A percentile compares a stretch with the other conserved stretches of the same genome.
phyloP scores from a whole-genome alignment of 106 monocot genomes.

The Dactylorhiza incarnata region DNA sequence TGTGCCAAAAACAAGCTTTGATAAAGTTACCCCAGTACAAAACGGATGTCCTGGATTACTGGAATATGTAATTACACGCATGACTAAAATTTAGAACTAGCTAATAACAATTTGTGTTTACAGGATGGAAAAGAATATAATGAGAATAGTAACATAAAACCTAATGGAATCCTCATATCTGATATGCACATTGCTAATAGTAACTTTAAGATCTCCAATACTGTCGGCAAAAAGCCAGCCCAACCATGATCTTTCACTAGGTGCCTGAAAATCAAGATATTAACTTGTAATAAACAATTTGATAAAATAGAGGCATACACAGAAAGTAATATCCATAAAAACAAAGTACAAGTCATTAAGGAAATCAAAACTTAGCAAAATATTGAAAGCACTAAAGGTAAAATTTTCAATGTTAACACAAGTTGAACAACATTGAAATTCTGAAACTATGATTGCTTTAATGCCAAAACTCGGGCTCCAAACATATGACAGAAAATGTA shows the following conservation, averaged over 20 bases:
- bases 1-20: conserved; percentile 93
- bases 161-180: conserved; percentile 56
- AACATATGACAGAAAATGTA: too few relatives aligned
- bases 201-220: conserved; percentile 75
- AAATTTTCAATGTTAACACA: background rate
- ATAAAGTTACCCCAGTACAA: conserved; percentile 39
- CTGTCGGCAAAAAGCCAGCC: conserved; percentile 71
- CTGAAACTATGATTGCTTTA: too few relatives aligned
- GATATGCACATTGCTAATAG: too few relatives aligned
- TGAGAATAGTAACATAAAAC: conserved; percentile 19
- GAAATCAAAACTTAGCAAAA: background rate
- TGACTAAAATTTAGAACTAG: background rate
- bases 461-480: too few relatives aligned
- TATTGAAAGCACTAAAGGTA: background rate
- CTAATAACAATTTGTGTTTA: background rate
- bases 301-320: too few relatives aligned
- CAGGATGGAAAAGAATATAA: background rate
- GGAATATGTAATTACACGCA: conserved; percentile 1
- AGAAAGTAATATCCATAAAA: background rate
- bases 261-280: conserved; percentile 31
- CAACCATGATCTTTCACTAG: conserved; percentile 79
- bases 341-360: background rate
- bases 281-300: background rate
- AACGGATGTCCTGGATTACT: conserved; percentile 74
- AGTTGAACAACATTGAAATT: background rate